Evolutionary conservation across 1,139 yeast species (phyloP).

Genomic region (Candida gigantensis): DNA sequence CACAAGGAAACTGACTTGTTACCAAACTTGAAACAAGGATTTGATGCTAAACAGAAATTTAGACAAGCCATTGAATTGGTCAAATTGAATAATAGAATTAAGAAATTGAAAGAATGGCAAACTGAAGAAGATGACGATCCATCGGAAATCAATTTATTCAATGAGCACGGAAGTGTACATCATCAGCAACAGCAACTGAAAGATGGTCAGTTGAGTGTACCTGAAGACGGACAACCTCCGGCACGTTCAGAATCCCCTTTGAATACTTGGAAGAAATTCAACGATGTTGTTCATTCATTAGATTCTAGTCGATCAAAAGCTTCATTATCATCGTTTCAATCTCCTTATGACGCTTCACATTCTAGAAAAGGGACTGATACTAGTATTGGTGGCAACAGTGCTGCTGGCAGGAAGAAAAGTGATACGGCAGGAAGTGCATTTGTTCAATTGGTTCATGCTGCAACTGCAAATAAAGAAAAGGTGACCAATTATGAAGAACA

Average conservation of each 20-base stretch:
- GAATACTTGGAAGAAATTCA: conserved; percentile 27
- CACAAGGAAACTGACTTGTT: conserved; percentile 62
- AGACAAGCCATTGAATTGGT: conserved; percentile 85
- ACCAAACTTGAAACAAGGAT: conserved; percentile 66
- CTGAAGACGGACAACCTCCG: not conserved
- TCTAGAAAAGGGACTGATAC: conserved; percentile 2
- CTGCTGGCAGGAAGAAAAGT: conserved; percentile 1
- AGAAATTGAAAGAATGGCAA: conserved; percentile 57
- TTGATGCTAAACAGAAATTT: conserved; percentile 83
- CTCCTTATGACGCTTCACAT: conserved; percentile 13
- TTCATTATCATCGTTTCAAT: conserved; percentile 18
- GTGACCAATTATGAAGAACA: conserved; percentile 42
- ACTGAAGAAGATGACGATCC: conserved; percentile 59
- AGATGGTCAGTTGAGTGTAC: conserved; percentile 1
- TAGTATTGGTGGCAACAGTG: conserved; percentile 19
- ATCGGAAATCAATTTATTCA: conserved; percentile 44
- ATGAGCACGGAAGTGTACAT: conserved; percentile 28
- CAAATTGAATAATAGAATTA: conserved; percentile 70
- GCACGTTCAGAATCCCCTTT: conserved; percentile 15
- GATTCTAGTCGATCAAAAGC: conserved; percentile 19
- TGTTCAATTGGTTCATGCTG: conserved; percentile 75
- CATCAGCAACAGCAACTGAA: conserved; percentile 13
- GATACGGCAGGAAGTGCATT: conserved; percentile 47
- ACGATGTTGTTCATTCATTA: conserved; percentile 20
- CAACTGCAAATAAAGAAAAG: conserved; percentile 64